Base-by-base conservation (phyloP, 2,329 filamentous ascomycete species). In the Diplodia seriata region DNA sequence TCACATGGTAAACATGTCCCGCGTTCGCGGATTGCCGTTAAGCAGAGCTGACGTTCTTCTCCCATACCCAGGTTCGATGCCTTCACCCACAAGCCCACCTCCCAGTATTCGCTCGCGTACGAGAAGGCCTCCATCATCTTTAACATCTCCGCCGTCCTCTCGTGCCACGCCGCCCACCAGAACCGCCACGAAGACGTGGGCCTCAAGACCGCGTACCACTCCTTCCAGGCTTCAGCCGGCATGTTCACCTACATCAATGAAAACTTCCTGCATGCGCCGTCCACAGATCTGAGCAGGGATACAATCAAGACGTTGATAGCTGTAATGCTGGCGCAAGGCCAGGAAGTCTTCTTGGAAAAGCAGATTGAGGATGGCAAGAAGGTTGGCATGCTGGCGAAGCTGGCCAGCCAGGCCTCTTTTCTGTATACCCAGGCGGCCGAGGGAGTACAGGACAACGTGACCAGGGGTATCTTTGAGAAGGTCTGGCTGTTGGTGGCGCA, bases 201-300 rank as follows among this genome's bases (percentile, higher is more conserved):
- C 40, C 87, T 98, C 77, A 99, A 99, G 82, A 94, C 93, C 15
- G 93, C 95, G 20, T 99, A 98, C 78, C 94, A 99, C 80, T 97
- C 94, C 23, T 98, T 98, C 82, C 95, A 99, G 80, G 95, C 95
- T 50, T 94, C 94, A 8, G 95, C 95, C 11, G 95, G 95, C 82
- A 99, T 99, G 95, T 99, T 98, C 80, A 98, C 94, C 65, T 99
- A 99, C 76, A 99, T 99, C 83, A 99, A 99, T 80, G 95, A 99
- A 81, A 99, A 99, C 82, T 99, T 99, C 78, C 84, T 99, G 43
- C 95, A 99, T 75, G 95, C 95, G 1, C 95, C 96, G 0, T 97
- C 94, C 9, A 94, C 92, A n/a, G 95, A 99, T 76, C 82, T 99
- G 57, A 98, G 94, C 78, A 85, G 95, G 69, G 94, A 99, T 62